Evolutionary conservation across 176 grass and related monocot species (phyloP).

Genomic region (Melocanna baccifera): DNA sequence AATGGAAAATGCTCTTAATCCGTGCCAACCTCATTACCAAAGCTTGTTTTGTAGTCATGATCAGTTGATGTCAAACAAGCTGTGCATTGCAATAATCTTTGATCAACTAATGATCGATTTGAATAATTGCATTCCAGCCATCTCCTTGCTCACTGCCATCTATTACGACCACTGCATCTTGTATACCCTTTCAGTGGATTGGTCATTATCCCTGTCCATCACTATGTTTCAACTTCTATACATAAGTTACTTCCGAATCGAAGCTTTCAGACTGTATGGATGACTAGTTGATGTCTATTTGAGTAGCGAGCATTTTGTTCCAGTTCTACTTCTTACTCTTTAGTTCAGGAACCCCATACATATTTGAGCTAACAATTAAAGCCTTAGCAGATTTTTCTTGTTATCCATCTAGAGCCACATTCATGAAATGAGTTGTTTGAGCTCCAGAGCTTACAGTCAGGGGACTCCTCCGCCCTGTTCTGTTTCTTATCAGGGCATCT

Average conservation of each 20-base stretch:
- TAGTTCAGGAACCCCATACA: background rate
- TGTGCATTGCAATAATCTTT: background rate
- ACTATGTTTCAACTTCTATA: background rate
- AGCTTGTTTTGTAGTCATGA: background rate
- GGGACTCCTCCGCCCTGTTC: background rate
- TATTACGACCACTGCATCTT: background rate
- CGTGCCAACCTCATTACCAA: background rate
- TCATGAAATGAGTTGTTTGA: background rate
- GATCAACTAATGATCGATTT: background rate
- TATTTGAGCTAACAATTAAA: slow-evolving; percentile 18
- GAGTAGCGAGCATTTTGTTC: background rate
- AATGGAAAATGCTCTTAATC: background rate
- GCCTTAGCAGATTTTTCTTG: background rate
- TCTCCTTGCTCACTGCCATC: background rate
- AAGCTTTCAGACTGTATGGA: background rate
- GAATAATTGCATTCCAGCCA: background rate
- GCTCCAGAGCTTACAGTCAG: background rate
- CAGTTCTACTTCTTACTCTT: background rate
- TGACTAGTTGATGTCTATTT: background rate
- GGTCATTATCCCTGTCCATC: background rate
- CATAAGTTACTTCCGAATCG: background rate
- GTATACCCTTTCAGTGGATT: background rate
- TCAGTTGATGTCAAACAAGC: background rate
- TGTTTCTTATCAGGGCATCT: slow-evolving; percentile 10
- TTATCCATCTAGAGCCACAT: background rate